These are phyloP conservation scores for Zarea fungicola DNA, from an alignment of 2,329 filamentous ascomycete genomes.

Conservation along the genomic window DNA sequence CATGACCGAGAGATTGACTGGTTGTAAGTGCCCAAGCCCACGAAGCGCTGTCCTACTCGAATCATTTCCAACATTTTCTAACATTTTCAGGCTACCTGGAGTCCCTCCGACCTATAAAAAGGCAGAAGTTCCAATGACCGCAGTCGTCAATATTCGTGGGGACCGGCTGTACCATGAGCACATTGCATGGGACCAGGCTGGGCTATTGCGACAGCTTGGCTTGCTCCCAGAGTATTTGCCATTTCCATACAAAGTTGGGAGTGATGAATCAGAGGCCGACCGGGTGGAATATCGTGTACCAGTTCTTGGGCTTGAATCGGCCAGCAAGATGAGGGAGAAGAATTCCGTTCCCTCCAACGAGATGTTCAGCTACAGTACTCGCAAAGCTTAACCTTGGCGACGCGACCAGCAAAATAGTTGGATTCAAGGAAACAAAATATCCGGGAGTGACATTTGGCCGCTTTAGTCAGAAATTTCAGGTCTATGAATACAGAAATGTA, in stretches of 20 bases:
- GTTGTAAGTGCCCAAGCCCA: constrained; percentile 44
- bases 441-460: no score
- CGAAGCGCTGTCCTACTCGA: not conserved
- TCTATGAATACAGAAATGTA: no score
- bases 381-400: no score
- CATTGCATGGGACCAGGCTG: constrained; percentile 62
- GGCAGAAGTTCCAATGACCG: constrained; percentile 53
- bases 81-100: constrained; percentile 39
- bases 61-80: no score
- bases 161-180: constrained; percentile 60
- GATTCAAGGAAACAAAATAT: no score
- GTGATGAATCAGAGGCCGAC: not conserved
- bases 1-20: constrained; percentile 57
- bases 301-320: constrained; percentile 27
- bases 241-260: constrained; percentile 1
- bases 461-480: no score
- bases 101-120: constrained; percentile 46
- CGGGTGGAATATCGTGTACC: constrained; percentile 29
- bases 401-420: no score
- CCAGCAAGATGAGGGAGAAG: constrained; percentile 27
- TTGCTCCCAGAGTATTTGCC: constrained; percentile 1
- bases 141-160: constrained; percentile 57
- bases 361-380: no score
- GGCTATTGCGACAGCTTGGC: constrained; percentile 51
- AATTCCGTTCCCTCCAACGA: constrained; percentile 27